Percentiles rank a stretch among this genome's conserved stretches.
These are phyloP conservation scores for Podila verticillata DNA, from an alignment of 192 early-diverging fungal genomes.

Conservation along the genomic window DNA sequence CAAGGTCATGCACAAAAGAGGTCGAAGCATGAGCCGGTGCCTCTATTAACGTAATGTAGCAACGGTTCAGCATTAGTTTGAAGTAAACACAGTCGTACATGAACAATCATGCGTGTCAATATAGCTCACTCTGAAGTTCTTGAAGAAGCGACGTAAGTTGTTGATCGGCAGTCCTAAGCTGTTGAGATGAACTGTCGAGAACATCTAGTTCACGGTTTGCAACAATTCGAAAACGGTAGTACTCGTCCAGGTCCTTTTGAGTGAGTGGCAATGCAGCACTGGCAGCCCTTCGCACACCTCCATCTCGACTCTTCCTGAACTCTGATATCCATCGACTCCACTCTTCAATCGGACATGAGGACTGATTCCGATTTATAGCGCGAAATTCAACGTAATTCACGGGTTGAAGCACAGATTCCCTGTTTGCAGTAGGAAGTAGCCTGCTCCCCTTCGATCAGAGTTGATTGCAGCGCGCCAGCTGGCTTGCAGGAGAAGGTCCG, in stretches of 20 bases:
- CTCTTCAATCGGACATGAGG: conserved; percentile 22
- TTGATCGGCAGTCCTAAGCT: too few relatives aligned
- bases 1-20: too few relatives aligned
- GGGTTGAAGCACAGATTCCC: conserved; percentile 25
- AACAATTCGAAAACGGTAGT: conserved; percentile 26
- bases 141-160: too few relatives aligned
- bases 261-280: conserved; percentile 16
- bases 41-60: too few relatives aligned
- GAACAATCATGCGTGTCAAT: too few relatives aligned
- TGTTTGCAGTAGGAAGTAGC: conserved; percentile 36
- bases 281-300: conserved; percentile 24
- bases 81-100: too few relatives aligned
- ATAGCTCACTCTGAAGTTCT: too few relatives aligned
- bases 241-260: conserved; percentile 30
- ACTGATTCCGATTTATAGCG: conserved; percentile 18
- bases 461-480: conserved; percentile 21
- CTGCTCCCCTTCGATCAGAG: conserved; percentile 33
- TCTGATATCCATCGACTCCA: conserved; percentile 22
- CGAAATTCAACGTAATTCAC: conserved; percentile 27
- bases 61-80: too few relatives aligned
- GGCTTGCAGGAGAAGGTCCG: too few relatives aligned
- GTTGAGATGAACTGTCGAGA: too few relatives aligned
- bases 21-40: too few relatives aligned
- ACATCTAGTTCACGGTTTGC: conserved; percentile 27
- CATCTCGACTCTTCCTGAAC: conserved; percentile 26